These are phyloP conservation scores for Dipodascus geniculatus DNA, from an alignment of 805 yeast species.

Conservation along the genomic window DNA sequence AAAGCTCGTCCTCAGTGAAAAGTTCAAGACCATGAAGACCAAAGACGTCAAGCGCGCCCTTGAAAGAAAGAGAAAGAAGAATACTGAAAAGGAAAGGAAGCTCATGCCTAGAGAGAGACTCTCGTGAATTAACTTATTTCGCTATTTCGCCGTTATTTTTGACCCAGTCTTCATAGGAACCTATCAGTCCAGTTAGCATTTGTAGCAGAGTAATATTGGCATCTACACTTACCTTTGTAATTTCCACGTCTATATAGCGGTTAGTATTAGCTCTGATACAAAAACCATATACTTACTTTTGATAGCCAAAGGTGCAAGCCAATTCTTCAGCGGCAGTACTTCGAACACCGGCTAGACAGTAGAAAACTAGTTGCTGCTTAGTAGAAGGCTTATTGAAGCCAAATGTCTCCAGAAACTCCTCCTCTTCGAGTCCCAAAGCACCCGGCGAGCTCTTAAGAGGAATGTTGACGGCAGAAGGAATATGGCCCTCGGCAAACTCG, in stretches of 20 bases:
- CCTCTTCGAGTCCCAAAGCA: slow-evolving; percentile 67
- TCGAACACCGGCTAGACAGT: slow-evolving; percentile 89
- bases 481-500: slow-evolving; percentile 61
- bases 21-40: slow-evolving; percentile 26
- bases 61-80: slow-evolving; percentile 27
- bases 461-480: slow-evolving; percentile 76
- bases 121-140: slow-evolving; percentile 4
- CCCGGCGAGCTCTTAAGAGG: slow-evolving; percentile 90
- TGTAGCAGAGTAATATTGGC: not conserved
- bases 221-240: slow-evolving; percentile 22
- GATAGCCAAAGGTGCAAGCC: slow-evolving; percentile 83
- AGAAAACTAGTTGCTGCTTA: slow-evolving; percentile 69
- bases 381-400: slow-evolving; percentile 69
- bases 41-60: slow-evolving; percentile 23
- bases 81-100: slow-evolving; percentile 29
- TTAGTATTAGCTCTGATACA: slow-evolving; percentile 1
- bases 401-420: slow-evolving; percentile 70
- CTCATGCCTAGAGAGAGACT: slow-evolving; percentile 25
- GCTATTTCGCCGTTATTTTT: slow-evolving; percentile 26
- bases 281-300: slow-evolving; percentile 25
- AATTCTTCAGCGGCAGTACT: slow-evolving; percentile 83
- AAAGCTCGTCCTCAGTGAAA: slow-evolving; percentile 26
- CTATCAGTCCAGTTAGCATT: slow-evolving; percentile 32
- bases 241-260: slow-evolving; percentile 44
- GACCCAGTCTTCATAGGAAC: slow-evolving; percentile 83